phyloP scores from a whole-genome alignment of 2,329 filamentous ascomycete species.

The Lachnellula suecica region DNA sequence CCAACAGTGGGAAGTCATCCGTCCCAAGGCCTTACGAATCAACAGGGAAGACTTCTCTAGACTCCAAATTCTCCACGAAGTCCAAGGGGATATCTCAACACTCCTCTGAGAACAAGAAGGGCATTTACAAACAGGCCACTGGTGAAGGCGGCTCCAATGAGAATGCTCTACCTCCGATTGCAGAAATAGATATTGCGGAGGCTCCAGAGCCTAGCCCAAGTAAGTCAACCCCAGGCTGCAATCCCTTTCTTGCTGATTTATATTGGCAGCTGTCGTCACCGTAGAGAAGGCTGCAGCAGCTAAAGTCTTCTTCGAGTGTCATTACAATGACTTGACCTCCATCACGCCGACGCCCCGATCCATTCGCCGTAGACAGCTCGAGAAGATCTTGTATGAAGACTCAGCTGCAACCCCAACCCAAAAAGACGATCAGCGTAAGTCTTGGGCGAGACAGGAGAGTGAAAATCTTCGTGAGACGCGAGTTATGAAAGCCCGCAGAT shows the following conservation, averaged over 20 bases:
- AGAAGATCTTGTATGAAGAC: constrained; percentile 58
- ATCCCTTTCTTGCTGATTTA: neutral
- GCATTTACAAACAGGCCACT: constrained; percentile 12
- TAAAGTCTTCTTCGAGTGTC: constrained; percentile 83
- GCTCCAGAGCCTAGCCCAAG: constrained; percentile 28
- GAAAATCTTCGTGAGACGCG: constrained; percentile 73
- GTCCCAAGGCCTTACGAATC: constrained; percentile 27
- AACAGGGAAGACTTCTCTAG: constrained; percentile 35
- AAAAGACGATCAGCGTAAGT: constrained; percentile 49
- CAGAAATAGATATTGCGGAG: constrained; percentile 24
- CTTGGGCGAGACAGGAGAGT: constrained; percentile 68
- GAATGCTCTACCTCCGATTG: constrained; percentile 27
- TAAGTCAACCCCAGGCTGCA: constrained; percentile 10
- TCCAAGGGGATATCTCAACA: constrained; percentile 25
- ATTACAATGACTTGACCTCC: constrained; percentile 71
- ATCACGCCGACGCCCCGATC: constrained; percentile 56
- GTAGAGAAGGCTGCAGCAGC: constrained; percentile 78
- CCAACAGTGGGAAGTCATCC: constrained; percentile 30
- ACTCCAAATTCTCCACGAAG: constrained; percentile 40
- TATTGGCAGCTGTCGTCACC: constrained; percentile 44
- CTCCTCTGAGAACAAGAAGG: constrained; percentile 30
- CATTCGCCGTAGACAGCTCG: constrained; percentile 60
- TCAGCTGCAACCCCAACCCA: constrained; percentile 43
- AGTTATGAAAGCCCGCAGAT: constrained; percentile 62
- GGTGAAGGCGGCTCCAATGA: constrained; percentile 23